These are phyloP conservation scores for Lasiosphaeris hirsuta DNA, from an alignment of 495 filamentous ascomycete species.

Conservation along the genomic window DNA sequence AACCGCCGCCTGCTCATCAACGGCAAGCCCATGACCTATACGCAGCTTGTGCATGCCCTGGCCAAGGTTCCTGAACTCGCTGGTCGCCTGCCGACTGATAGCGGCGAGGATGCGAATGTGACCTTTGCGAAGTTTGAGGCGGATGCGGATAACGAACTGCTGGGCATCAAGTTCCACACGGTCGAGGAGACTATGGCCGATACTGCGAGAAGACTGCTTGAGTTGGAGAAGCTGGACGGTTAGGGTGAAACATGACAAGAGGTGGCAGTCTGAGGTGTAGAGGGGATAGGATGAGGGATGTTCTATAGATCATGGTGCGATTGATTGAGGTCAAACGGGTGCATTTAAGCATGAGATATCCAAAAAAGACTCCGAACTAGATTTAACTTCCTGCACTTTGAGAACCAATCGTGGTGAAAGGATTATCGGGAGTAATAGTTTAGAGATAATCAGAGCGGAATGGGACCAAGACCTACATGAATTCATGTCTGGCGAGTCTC, in stretches of 20 bases:
- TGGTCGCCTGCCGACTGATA: constrained; percentile 33
- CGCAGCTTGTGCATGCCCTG: constrained; percentile 25
- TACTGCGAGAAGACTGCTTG: constrained; percentile 30
- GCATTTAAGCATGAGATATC: too few species aligned
- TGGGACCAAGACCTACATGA: too few species aligned
- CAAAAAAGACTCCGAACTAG: too few species aligned
- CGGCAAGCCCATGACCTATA: constrained; percentile 21
- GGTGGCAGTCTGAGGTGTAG: too few species aligned
- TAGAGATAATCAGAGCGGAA: too few species aligned
- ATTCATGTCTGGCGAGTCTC: too few species aligned
- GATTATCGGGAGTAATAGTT: too few species aligned
- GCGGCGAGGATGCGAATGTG: constrained; percentile 25
- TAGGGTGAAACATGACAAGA: neutral
- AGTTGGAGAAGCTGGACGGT: constrained; percentile 18
- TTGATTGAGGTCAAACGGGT: too few species aligned
- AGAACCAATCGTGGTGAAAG: too few species aligned
- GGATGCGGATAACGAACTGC: constrained; percentile 27
- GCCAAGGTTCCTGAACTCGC: constrained; percentile 28
- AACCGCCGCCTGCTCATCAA: constrained; percentile 26
- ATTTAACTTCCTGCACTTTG: too few species aligned
- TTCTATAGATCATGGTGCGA: too few species aligned
- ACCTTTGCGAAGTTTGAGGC: constrained; percentile 22
- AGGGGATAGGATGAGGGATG: too few species aligned
- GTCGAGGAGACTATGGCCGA: constrained; percentile 38
- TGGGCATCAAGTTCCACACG: constrained; percentile 27